These are phyloP conservation scores for Tephrocybe sp. DNA, from an alignment of 768 basidiomycete genomes.

Conservation along the genomic window DNA sequence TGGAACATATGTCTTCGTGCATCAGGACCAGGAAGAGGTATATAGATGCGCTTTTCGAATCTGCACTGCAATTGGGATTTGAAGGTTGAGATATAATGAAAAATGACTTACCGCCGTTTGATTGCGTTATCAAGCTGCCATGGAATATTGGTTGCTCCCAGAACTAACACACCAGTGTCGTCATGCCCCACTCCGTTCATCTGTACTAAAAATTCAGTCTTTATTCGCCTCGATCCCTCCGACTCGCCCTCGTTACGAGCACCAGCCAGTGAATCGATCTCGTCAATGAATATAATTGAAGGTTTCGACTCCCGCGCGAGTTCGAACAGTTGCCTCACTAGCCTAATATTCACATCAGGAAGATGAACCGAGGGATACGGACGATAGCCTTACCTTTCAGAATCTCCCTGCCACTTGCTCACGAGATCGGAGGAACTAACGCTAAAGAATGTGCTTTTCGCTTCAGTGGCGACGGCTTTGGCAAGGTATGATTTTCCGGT, in stretches of 20 bases:
- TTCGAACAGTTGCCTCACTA: conserved; percentile 95
- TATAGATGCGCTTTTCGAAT: conserved; percentile 98
- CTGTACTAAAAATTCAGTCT: conserved; percentile 96
- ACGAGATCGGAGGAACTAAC: conserved; percentile 95
- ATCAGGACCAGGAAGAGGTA: conserved; percentile 92
- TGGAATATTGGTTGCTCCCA: conserved; percentile 98
- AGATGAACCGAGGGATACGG: not conserved
- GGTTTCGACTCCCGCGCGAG: conserved; percentile 97
- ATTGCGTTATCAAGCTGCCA: conserved; percentile 98
- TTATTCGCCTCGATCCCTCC: conserved; percentile 95
- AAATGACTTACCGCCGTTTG: conserved; percentile 74
- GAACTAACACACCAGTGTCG: conserved; percentile 92
- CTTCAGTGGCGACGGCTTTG: conserved; percentile 98
- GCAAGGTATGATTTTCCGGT: conserved; percentile 97
- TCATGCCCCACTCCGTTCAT: conserved; percentile 99
- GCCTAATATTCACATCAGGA: conserved; percentile 40
- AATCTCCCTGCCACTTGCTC: conserved; percentile 99
- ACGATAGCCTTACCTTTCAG: conserved; percentile 69
- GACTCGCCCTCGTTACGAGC: conserved; percentile 96
- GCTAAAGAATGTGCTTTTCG: conserved; percentile 99
- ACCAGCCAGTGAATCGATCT: conserved; percentile 95
- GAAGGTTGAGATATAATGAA: not conserved
- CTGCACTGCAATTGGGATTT: conserved; percentile 32
- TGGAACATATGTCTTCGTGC: conserved; percentile 96
- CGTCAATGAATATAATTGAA: conserved; percentile 98